Conservation (phyloP, 805 yeast genomes). For the Pichia californica region DNA sequence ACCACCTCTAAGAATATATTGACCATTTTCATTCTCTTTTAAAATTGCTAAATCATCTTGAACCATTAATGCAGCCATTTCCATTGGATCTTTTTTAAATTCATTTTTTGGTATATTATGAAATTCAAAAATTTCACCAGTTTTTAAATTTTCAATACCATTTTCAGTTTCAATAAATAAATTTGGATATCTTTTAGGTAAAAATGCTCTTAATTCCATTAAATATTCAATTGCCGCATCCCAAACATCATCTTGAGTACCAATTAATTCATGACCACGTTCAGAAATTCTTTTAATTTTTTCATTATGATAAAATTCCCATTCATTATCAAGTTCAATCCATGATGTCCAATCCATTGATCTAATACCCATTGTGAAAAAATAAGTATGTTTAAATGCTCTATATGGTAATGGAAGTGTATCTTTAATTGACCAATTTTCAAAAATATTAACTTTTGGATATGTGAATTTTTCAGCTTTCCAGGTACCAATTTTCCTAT, state of each 20-base stretch:
- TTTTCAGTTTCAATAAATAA: constrained; percentile 39
- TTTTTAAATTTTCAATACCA: constrained; percentile 45
- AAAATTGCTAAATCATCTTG: constrained; percentile 67
- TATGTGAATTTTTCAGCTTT: constrained; percentile 43
- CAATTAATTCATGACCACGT: constrained; percentile 42
- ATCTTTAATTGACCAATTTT: constrained; percentile 41
- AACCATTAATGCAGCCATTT: constrained; percentile 47
- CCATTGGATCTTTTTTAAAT: constrained; percentile 47
- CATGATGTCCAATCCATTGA: constrained; percentile 54
- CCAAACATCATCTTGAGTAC: constrained; percentile 44
- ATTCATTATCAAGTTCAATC: constrained; percentile 66
- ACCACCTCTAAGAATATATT: constrained; percentile 52
- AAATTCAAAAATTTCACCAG: constrained; percentile 45
- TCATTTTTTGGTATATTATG: constrained; percentile 24
- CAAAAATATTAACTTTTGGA: constrained; percentile 43
- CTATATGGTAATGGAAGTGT: constrained; percentile 58
- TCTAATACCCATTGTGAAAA: constrained; percentile 65
- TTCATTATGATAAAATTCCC: constrained; percentile 47
- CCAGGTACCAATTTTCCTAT: constrained; percentile 47
- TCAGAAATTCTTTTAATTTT: constrained; percentile 45
- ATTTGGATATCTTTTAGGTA: constrained; percentile 54
- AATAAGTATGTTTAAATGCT: constrained; percentile 60
- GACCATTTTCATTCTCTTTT: constrained; percentile 54
- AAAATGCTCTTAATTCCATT: constrained; percentile 43
- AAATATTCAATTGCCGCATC: constrained; percentile 52